Base-by-base conservation (phyloP, 2,329 filamentous ascomycete species). In the Fusarium transvaalense region DNA sequence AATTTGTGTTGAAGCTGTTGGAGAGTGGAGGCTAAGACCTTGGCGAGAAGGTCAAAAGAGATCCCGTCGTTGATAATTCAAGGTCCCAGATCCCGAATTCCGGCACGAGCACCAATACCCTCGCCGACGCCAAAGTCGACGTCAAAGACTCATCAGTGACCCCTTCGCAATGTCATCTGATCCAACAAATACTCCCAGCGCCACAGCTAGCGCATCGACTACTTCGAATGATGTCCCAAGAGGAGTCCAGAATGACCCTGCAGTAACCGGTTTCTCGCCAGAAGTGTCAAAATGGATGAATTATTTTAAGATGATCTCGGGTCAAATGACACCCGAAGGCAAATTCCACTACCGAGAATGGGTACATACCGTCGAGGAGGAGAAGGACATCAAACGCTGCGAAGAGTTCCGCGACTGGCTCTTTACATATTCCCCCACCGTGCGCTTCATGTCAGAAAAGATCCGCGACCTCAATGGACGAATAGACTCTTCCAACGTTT, bases 361-460 rank as follows among this genome's bases (percentile, higher is more conserved):
- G 78, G 89, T 89, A 68, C 94, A 97, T 82, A 83, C 86, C 56
- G 85, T 89, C 59, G 90, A 94, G 80, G 93, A 96, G 82, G 87
- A 86, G 65, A 82, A 85, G 31, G 94, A 97, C 85, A 94, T 92
- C 84, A 86, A 85, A 75, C 88, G 89, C 56, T 97, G 93, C 84
- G 93, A 97, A 76, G 82, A 89, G 42, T 88, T 92, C 80, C 90
- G 93, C 59, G 91, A 96, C 79, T 97, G 92, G 84, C 87, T 97
- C 35, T 88, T 98, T 74, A 82, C 88, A 76, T 92, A 94, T 84
- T 95, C 91, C 57, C 96, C 96, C 29, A 88, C 92, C 58, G 90
- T 99, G 62, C 90, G 91, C 64, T 99, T 97, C 85, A 84, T 99
- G 81, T 89, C 88, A 56, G 89, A 96, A 69, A 93, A 94, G 79